A percentile compares a stretch with the other conserved stretches of the same genome.
phyloP scores from a whole-genome alignment of 2,329 filamentous ascomycete genomes.

The Fusarium ambrosium region DNA sequence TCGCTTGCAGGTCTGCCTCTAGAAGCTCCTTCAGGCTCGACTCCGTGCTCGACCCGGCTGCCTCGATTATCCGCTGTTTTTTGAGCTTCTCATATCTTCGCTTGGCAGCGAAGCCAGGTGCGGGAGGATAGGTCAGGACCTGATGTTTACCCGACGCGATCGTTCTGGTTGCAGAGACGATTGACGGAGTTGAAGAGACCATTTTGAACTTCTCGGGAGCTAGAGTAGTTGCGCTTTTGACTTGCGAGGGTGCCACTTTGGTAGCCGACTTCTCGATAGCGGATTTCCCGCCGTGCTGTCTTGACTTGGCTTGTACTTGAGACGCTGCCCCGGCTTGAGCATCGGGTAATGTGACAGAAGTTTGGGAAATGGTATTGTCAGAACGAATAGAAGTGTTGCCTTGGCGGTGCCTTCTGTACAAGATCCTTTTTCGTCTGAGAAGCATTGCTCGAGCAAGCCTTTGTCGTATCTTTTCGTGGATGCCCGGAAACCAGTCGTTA shows the following conservation, averaged over 20 bases:
- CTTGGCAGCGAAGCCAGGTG: neutral
- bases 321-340: neutral
- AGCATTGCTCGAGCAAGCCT: slow-evolving; percentile 27
- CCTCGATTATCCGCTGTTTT: neutral
- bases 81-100: neutral
- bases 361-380: neutral
- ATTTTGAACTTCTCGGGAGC: neutral
- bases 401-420: slow-evolving; percentile 20
- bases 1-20: neutral
- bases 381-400: neutral
- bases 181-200: neutral
- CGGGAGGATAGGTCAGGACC: slow-evolving; percentile 9
- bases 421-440: slow-evolving; percentile 24
- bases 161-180: slow-evolving; percentile 11
- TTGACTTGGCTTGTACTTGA: neutral
- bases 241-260: neutral
- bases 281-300: neutral
- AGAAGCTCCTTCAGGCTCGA: slow-evolving; percentile 10
- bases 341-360: neutral
- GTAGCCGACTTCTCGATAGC: neutral
- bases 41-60: neutral
- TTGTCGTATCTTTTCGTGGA: slow-evolving; percentile 2
- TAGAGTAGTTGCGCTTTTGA: slow-evolving; percentile 12
- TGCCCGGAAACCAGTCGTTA: slow-evolving; percentile 16
- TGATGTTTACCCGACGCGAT: slow-evolving; percentile 7